Conservation (phyloP, 208 protist species). For the Acanthamoeba triangularis region DNA sequence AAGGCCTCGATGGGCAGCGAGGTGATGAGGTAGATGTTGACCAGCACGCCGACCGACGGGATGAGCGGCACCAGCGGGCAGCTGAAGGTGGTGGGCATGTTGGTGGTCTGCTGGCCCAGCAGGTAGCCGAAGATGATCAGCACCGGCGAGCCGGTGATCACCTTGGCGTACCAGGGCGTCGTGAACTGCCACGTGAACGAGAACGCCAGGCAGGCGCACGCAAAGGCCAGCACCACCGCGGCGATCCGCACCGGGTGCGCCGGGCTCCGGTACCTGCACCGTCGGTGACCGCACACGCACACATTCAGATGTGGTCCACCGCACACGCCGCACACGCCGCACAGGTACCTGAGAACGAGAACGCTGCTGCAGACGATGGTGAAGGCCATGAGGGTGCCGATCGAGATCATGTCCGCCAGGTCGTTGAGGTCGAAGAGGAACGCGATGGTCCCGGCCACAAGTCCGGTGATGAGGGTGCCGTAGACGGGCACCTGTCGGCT, state of each 20-base stretch:
- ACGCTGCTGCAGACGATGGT: slow-evolving; percentile 82
- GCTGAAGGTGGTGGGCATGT: slow-evolving; percentile 10
- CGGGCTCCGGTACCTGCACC: not conserved
- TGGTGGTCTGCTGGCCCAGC: not conserved
- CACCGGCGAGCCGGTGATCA: not conserved
- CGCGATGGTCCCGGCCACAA: slow-evolving; percentile 64
- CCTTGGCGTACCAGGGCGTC: slow-evolving; percentile 35
- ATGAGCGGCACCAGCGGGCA: slow-evolving; percentile 79
- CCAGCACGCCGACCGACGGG: slow-evolving; percentile 79
- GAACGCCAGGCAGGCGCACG: not conserved
- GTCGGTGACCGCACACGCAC: not conserved
- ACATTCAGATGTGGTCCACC: not conserved
- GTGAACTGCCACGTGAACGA: slow-evolving; percentile 66
- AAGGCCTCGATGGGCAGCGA: slow-evolving; percentile 68
- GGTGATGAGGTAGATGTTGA: slow-evolving; percentile 84
- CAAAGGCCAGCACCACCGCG: not conserved
- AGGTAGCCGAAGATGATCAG: slow-evolving; percentile 66
- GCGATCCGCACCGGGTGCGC: slow-evolving; percentile 12
- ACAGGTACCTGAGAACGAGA: slow-evolving; percentile 67
- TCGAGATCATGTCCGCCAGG: slow-evolving; percentile 82
- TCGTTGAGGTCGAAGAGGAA: slow-evolving; percentile 76
- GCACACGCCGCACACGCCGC: not conserved
- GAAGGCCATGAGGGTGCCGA: slow-evolving; percentile 86
- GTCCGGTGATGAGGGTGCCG: slow-evolving; percentile 81
- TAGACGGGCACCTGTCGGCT: slow-evolving; percentile 76